Evolutionary conservation across 176 grass and related monocot species (phyloP), one percentile per base, ranked within the genome.

Genomic region (Areca catechu): DNA sequence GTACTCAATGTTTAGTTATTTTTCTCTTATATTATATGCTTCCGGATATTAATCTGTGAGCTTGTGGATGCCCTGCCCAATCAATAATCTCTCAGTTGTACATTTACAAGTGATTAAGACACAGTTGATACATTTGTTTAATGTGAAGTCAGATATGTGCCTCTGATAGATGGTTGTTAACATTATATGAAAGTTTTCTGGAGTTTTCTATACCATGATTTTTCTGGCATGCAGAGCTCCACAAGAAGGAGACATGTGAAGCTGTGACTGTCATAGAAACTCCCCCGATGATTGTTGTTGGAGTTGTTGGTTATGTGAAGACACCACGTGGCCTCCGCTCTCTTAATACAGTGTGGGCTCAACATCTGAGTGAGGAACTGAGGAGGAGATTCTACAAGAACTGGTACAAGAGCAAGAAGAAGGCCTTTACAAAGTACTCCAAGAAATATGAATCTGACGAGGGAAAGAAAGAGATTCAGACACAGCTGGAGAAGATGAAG

Each of bases 361-460:
- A 95, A 71, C 90, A 95, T 83, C 82, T 95, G 16, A 95, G 90
- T 43, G 90, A 95, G 62, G 90, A 95, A 30, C 47, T 95, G 4
- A 85, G 79, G 63, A 78, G 86, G 24, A 78, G 90, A 56, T 95
- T 95, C 74, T 95, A 95, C 82, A 95, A 95, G 67, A 89, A 84
- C 76, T 95, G 90, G 90, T 95, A 71, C 71, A 95, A 89, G 56
- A 95, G 90, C 82, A 90, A 95, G 82, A 95, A 95, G 82, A 89
- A 80, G 60, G 90, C 90, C 29, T 95, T 95, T 53, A 79, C 75
- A 3, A 95, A 76, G 79, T 95, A 95, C 70, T 81, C 82, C 7
- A 82, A 86, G 47, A 95, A 95, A 76, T 89, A 81, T 29, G 90
- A 95, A 9, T 71, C 16, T 16, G 86, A 95, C 14, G 70, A 49